Percentiles rank a stretch among this genome's conserved stretches.
These are phyloP conservation scores for Tetrapisispora iriomotensis DNA, from an alignment of 805 yeast species.

Conservation along the genomic window DNA sequence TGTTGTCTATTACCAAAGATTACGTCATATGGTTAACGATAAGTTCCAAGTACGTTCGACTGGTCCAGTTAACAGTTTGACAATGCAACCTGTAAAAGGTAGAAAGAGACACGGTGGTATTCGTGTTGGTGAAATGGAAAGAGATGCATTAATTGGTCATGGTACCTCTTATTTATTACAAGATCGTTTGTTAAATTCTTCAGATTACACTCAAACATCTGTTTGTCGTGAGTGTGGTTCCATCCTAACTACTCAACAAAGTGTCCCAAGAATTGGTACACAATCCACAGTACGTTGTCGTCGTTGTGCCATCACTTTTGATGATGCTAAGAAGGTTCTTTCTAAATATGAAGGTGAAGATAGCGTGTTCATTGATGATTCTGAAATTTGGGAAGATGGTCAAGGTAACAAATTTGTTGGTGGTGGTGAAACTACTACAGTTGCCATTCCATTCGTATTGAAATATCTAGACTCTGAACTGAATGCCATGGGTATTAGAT, in stretches of 20 bases:
- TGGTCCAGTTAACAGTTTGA: conserved; percentile 92
- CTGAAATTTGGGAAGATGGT: conserved; percentile 94
- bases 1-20: conserved; percentile 93
- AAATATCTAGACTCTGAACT: conserved; percentile 91
- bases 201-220: conserved; percentile 88
- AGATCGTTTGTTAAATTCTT: conserved; percentile 88
- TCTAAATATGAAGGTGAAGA: conserved; percentile 26
- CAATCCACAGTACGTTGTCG: conserved; percentile 76
- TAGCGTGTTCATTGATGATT: conserved; percentile 45
- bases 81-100: conserved; percentile 99
- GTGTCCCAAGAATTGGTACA: conserved; percentile 87
- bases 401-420: conserved; percentile 86
- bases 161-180: conserved; percentile 93
- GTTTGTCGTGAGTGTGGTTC: conserved; percentile 93
- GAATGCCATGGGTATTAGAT: conserved; percentile 94
- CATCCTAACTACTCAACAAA: conserved; percentile 74
- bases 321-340: conserved; percentile 38
- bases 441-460: conserved; percentile 93
- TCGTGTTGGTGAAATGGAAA: conserved; percentile 99
- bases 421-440: conserved; percentile 87
- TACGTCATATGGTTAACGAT: conserved; percentile 99
- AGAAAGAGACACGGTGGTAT: conserved; percentile 99
- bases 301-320: conserved; percentile 72
- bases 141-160: conserved; percentile 97
- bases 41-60: conserved; percentile 99